Conservation (phyloP, 2,329 filamentous ascomycete genomes). For the Hypoxylon sp. region DNA sequence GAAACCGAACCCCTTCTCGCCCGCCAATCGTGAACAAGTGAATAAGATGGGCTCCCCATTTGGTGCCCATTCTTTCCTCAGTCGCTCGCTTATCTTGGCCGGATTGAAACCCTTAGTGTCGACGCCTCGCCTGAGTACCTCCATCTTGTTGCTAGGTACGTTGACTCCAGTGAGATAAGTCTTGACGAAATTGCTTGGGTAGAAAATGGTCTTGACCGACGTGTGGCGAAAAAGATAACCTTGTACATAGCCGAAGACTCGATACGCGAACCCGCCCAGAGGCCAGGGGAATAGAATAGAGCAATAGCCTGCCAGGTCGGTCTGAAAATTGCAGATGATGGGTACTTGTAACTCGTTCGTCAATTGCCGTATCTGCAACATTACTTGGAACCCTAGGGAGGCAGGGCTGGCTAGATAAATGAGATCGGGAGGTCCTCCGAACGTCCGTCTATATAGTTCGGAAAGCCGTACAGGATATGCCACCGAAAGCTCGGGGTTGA, state of each 20-base stretch:
- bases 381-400: conserved; percentile 78
- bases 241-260: conserved; percentile 74
- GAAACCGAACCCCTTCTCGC: conserved; percentile 80
- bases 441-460: conserved; percentile 72
- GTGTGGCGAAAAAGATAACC: conserved; percentile 75
- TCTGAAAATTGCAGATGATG: conserved; percentile 79
- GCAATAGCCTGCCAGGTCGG: conserved; percentile 78
- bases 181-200: conserved; percentile 75
- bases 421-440: conserved; percentile 72
- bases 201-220: conserved; percentile 77
- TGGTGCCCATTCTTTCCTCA: conserved; percentile 70
- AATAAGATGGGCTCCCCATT: conserved; percentile 75
- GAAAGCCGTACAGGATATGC: conserved; percentile 78
- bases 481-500: conserved; percentile 79
- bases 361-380: conserved; percentile 77
- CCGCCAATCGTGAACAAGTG: conserved; percentile 76
- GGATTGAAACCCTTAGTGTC: conserved; percentile 75
- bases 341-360: conserved; percentile 68
- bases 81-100: conserved; percentile 63
- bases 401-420: conserved; percentile 80
- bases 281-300: conserved; percentile 77
- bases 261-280: conserved; percentile 73
- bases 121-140: conserved; percentile 75
- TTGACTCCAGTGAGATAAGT: conserved; percentile 69
- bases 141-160: conserved; percentile 70